Conservation (phyloP, 164 flowering plant species). For the Vitis rupestris region DNA sequence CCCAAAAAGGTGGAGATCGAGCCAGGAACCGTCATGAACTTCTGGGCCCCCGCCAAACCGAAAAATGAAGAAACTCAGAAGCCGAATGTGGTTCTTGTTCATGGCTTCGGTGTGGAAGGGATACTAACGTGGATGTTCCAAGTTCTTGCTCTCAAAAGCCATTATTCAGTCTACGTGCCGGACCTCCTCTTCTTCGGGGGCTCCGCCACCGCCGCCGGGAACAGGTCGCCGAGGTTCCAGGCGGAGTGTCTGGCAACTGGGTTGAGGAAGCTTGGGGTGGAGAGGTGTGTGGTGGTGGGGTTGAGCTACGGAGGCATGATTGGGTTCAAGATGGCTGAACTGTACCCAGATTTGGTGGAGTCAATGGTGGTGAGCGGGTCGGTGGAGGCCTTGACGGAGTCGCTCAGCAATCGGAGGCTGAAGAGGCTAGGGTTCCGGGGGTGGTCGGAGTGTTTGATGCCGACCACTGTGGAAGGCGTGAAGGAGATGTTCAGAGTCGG, state of each 20-base stretch:
- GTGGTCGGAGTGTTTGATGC: slow-evolving; percentile 32
- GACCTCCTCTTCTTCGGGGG: slow-evolving; percentile 47
- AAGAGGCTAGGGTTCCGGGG: slow-evolving; percentile 17
- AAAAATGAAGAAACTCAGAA: slow-evolving; percentile 4
- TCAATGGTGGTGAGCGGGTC: slow-evolving; percentile 25
- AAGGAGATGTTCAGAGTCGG: slow-evolving; percentile 13
- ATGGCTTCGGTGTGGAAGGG: slow-evolving; percentile 34
- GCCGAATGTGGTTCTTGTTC: slow-evolving; percentile 35
- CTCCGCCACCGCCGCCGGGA: slow-evolving; percentile 25
- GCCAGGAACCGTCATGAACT: slow-evolving; percentile 34
- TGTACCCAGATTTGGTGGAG: slow-evolving; percentile 31
- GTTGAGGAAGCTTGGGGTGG: slow-evolving; percentile 32
- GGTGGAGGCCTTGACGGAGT: slow-evolving; percentile 28
- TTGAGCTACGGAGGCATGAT: slow-evolving; percentile 46
- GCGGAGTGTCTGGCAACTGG: slow-evolving; percentile 34
- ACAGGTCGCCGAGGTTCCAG: slow-evolving; percentile 33
- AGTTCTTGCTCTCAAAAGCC: slow-evolving; percentile 19
- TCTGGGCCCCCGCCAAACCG: slow-evolving; percentile 33
- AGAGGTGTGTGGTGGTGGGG: slow-evolving; percentile 36
- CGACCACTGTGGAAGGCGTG: slow-evolving; percentile 18
- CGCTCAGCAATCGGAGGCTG: slow-evolving; percentile 7
- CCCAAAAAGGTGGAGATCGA: slow-evolving; percentile 31
- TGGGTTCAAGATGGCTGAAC: slow-evolving; percentile 36
- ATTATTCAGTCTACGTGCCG: slow-evolving; percentile 39
- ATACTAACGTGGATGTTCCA: slow-evolving; percentile 42